A percentile compares a stretch with the other conserved stretches of the same genome.
These are phyloP conservation scores for Citeromyces siamensis DNA, from an alignment of 1,139 yeast species.

Conservation along the genomic window DNA sequence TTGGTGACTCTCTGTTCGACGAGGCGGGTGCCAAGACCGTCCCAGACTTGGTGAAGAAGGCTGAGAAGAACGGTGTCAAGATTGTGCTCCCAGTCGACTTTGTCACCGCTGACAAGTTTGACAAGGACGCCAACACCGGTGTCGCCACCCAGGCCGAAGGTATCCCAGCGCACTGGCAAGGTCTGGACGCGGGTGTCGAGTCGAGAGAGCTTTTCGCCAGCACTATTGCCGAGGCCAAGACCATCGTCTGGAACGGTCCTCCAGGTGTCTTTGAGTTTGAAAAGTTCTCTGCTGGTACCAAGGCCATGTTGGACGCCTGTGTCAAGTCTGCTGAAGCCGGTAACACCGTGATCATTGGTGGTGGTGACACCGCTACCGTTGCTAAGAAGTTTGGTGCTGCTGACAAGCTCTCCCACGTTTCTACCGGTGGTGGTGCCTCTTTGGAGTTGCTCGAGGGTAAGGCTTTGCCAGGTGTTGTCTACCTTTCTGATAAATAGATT, in stretches of 20 bases:
- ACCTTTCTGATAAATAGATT: constrained; percentile 57
- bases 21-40: constrained; percentile 91
- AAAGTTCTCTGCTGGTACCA: constrained; percentile 80
- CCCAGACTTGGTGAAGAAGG: constrained; percentile 80
- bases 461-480: constrained; percentile 92
- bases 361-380: constrained; percentile 99
- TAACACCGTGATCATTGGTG: constrained; percentile 94
- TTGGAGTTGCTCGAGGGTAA: constrained; percentile 96
- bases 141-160: constrained; percentile 78
- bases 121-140: constrained; percentile 77
- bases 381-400: constrained; percentile 96
- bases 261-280: constrained; percentile 99
- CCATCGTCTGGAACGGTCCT: constrained; percentile 98
- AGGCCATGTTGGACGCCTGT: constrained; percentile 75
- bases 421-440: constrained; percentile 99
- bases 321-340: constrained; percentile 79
- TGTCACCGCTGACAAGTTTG: constrained; percentile 87
- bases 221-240: constrained; percentile 84
- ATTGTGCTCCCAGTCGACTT: constrained; percentile 88
- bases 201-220: constrained; percentile 62
- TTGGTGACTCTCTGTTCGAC: constrained; percentile 86
- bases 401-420: constrained; percentile 90
- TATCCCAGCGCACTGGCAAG: constrained; percentile 89
- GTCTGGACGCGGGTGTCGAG: constrained; percentile 90
- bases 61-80: constrained; percentile 88